Percentiles rank a stretch among this genome's conserved stretches.
Conservation (phyloP, 2,329 filamentous ascomycete genomes). For the Nemania sp. region DNA sequence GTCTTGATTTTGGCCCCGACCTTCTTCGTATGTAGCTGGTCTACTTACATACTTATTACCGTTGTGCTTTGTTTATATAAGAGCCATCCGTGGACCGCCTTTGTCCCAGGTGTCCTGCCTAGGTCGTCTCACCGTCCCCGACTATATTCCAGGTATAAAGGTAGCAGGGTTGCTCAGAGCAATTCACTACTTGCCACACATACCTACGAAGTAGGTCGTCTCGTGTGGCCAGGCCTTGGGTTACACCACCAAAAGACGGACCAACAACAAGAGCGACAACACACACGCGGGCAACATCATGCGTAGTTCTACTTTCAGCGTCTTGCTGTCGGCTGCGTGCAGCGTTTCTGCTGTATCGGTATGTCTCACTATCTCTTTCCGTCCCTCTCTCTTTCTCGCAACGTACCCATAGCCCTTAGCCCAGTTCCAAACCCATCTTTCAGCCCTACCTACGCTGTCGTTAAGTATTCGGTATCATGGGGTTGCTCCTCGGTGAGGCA, state of each 20-base stretch:
- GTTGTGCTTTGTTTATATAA: slow-evolving; percentile 13
- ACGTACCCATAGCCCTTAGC: background rate
- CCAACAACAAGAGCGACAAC: background rate
- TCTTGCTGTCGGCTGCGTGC: slow-evolving; percentile 23
- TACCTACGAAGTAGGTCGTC: background rate
- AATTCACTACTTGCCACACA: background rate
- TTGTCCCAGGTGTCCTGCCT: background rate
- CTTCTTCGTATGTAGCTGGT: background rate
- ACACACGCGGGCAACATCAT: slow-evolving; percentile 14
- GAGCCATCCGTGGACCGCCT: background rate
- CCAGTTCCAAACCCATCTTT: background rate
- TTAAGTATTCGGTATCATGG: background rate
- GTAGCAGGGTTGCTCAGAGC: background rate
- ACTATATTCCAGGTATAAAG: background rate
- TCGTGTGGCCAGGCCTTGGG: background rate
- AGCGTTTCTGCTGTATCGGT: slow-evolving; percentile 27
- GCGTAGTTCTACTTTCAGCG: slow-evolving; percentile 24
- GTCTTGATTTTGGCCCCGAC: too few relatives aligned
- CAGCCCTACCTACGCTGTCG: background rate
- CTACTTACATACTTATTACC: background rate
- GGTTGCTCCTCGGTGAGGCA: background rate
- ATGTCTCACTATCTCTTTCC: slow-evolving; percentile 14
- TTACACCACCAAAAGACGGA: slow-evolving; percentile 3
- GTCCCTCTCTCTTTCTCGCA: background rate
- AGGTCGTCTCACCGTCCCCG: slow-evolving; percentile 12